These are phyloP conservation scores for Aureobasidium sp. DNA, from an alignment of 2,329 filamentous ascomycete species.

Conservation along the genomic window DNA sequence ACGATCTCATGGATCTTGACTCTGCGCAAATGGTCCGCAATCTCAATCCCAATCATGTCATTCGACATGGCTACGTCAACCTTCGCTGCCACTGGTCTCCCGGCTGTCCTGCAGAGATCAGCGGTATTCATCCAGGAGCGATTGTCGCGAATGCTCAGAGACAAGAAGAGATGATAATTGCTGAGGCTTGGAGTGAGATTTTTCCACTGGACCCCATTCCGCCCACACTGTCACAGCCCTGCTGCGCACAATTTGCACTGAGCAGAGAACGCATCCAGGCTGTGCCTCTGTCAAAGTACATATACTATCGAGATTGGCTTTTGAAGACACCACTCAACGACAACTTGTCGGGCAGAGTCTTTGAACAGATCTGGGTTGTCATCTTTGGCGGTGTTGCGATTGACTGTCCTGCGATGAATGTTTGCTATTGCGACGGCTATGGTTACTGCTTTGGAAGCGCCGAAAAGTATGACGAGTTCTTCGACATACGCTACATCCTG, in stretches of 20 bases:
- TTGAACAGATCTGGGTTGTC: slow-evolving; percentile 59
- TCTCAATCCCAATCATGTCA: slow-evolving; percentile 41
- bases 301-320: slow-evolving; percentile 55
- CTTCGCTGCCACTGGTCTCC: slow-evolving; percentile 49
- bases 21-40: slow-evolving; percentile 39
- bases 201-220: slow-evolving; percentile 44
- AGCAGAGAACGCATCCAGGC: slow-evolving; percentile 50
- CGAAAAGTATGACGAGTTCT: slow-evolving; percentile 43
- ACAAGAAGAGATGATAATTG: slow-evolving; percentile 39
- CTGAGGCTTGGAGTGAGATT: slow-evolving; percentile 40
- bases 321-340: slow-evolving; percentile 50
- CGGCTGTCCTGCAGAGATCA: slow-evolving; percentile 50
- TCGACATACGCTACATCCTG: slow-evolving; percentile 39
- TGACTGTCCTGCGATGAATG: slow-evolving; percentile 46
- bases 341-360: slow-evolving; percentile 52
- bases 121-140: slow-evolving; percentile 34
- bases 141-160: slow-evolving; percentile 31
- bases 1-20: slow-evolving; percentile 42
- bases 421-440: slow-evolving; percentile 59
- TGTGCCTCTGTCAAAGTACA: slow-evolving; percentile 47
- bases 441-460: slow-evolving; percentile 54
- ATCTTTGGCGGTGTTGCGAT: slow-evolving; percentile 49
- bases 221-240: slow-evolving; percentile 51
- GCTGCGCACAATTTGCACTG: slow-evolving; percentile 59
- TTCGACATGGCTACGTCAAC: slow-evolving; percentile 48